Conservation (phyloP, 2,329 filamentous ascomycete species). For the Geoglossum cookeanum region DNA sequence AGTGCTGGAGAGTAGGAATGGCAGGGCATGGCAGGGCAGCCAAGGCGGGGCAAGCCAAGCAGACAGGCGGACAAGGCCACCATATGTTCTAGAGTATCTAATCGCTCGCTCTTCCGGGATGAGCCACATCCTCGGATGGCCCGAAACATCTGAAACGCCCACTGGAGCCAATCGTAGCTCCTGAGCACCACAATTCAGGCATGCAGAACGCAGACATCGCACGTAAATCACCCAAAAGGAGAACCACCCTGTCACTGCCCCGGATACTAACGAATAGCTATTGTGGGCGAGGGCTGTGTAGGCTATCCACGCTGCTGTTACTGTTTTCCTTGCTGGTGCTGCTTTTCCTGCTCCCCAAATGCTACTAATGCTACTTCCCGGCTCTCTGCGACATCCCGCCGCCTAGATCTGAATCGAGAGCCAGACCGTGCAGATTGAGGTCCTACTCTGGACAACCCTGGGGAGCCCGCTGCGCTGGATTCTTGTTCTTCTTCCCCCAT, state of each 20-base stretch:
- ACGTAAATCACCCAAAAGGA: not conserved
- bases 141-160: constrained; percentile 1
- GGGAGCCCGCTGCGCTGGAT: not conserved
- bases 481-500: not conserved
- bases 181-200: not conserved
- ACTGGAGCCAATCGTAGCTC: not conserved
- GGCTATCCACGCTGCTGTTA: not conserved
- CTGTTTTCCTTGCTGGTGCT: not conserved
- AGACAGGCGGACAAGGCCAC: not conserved
- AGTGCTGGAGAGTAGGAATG: not conserved
- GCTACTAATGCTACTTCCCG: not conserved
- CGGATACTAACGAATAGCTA: not conserved
- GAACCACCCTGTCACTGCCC: not conserved
- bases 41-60: not conserved
- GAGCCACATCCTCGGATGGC: not conserved
- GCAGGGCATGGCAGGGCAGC: not conserved
- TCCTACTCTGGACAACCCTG: not conserved
- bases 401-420: constrained; percentile 2
- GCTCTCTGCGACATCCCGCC: not conserved
- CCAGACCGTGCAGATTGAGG: not conserved
- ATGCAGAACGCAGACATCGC: not conserved
- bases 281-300: not conserved
- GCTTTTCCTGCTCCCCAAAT: not conserved
- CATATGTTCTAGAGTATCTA: not conserved
- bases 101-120: not conserved